Evolutionary conservation across 2,329 filamentous ascomycete species (phyloP), one percentile per base, ranked within the genome.

Genomic region (Microcera coccophila): DNA sequence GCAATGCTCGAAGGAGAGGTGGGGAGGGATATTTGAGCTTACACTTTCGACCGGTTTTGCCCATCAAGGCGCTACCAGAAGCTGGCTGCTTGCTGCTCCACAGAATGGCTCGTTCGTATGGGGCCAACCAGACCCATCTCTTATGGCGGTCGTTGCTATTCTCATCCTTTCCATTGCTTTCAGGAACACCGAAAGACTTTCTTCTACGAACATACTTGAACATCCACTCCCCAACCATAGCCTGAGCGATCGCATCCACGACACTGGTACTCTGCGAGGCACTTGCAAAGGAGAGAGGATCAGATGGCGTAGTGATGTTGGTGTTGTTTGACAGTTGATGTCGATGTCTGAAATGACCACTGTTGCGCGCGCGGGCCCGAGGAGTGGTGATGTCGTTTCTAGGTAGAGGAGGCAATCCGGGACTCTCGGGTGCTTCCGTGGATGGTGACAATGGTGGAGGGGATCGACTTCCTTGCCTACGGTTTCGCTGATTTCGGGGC

Each of bases 221-320:
- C 87, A 94, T 91, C 86, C 88, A 93, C 60, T 97, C 93, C 28
- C 93, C 93, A 21, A 98, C 89, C 93, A 98, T 98, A 0, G 91
- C 94, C 61, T 95, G 90, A 2, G 93, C 90, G 64, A 98, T 97
- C 3, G 93, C 90, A 68, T 97, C 93, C 5, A 98, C 91, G 12
- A 97, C 88, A 34, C 82, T 85, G 0, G 85, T 85, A 33, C 84
- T 79, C 53, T 89, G 84, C 21, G 79, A 75, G 10, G 73, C 70
- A 32, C 71, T 75, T 41, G 38, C 45, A 22, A 75, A 71, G 78
- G 50, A 67, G 59, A 48, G 68, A 62, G 42, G 54, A 24, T 66
- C 64, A 2, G 65, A 68, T 41, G 61, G 61, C 29, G 56, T 55
- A 2, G 79, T 82, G 48, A 75, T 74, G 2, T 69, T 68, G 2